Percentiles rank a stretch among this genome's conserved stretches.
Evolutionary conservation across 2,329 filamentous ascomycete genomes (phyloP).

Genomic region (Zopfia rhizophila): DNA sequence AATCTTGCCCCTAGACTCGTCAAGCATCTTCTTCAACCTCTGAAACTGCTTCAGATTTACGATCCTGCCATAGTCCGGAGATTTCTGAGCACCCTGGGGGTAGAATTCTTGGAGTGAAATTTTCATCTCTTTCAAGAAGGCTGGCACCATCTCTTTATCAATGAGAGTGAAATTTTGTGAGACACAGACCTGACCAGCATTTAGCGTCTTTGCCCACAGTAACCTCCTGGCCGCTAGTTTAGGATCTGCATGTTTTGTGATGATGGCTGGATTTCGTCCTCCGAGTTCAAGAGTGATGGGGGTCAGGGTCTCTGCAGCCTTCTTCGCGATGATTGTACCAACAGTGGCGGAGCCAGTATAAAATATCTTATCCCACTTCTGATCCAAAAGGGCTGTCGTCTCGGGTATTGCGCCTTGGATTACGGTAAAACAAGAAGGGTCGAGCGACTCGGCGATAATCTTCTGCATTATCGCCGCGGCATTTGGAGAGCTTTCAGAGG

Average conservation of each 20-base stretch:
- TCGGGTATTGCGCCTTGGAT: slow-evolving; percentile 85
- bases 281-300: slow-evolving; percentile 91
- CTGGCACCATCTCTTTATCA: slow-evolving; percentile 75
- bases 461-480: slow-evolving; percentile 82
- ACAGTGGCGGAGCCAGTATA: slow-evolving; percentile 86
- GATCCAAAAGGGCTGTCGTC: slow-evolving; percentile 81
- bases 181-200: slow-evolving; percentile 91
- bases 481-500: slow-evolving; percentile 82
- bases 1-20: slow-evolving; percentile 83
- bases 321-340: slow-evolving; percentile 68
- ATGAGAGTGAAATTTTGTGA: slow-evolving; percentile 93
- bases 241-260: slow-evolving; percentile 84
- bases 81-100: slow-evolving; percentile 81
- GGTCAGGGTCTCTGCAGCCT: slow-evolving; percentile 69
- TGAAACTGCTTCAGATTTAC: slow-evolving; percentile 82
- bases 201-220: slow-evolving; percentile 87
- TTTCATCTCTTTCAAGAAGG: slow-evolving; percentile 80
- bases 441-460: slow-evolving; percentile 79
- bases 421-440: slow-evolving; percentile 78
- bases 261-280: slow-evolving; percentile 89
- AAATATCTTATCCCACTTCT: slow-evolving; percentile 98
- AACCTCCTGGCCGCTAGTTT: slow-evolving; percentile 83
- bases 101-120: slow-evolving; percentile 79
- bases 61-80: slow-evolving; percentile 81
- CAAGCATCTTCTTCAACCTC: slow-evolving; percentile 91